Percentiles rank a stretch among this genome's conserved stretches.
Evolutionary conservation across 2,329 filamentous ascomycete genomes (phyloP).

Genomic region (Alternaria incomplexa): DNA sequence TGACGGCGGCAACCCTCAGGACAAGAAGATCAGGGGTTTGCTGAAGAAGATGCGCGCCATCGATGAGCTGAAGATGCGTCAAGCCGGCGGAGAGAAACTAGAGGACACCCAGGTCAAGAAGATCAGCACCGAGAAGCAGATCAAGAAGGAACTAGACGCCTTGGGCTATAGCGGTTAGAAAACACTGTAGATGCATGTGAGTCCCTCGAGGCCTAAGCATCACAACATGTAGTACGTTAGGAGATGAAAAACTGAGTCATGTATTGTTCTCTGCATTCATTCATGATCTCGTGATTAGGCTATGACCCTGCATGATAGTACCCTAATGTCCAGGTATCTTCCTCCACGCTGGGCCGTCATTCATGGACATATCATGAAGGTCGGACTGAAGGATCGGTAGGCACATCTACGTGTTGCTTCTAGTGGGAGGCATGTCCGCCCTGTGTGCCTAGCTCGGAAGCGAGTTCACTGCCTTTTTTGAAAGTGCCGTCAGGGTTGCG

Average conservation of each 20-base stretch:
- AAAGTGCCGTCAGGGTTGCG: slow-evolving; percentile 53
- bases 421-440: slow-evolving; percentile 38
- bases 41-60: slow-evolving; percentile 98
- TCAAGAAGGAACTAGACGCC: slow-evolving; percentile 80
- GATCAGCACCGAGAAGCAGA: slow-evolving; percentile 84
- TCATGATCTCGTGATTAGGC: not conserved
- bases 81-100: slow-evolving; percentile 91
- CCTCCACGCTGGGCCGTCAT: not conserved
- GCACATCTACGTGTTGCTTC: not conserved
- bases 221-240: not conserved
- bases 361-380: not conserved
- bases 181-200: not conserved
- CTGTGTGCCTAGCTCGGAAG: slow-evolving; percentile 43
- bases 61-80: slow-evolving; percentile 96
- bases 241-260: not conserved
- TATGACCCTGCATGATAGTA: not conserved
- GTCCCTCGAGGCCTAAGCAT: not conserved
- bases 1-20: slow-evolving; percentile 68
- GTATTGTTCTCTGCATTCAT: not conserved
- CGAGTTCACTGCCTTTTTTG: slow-evolving; percentile 44
- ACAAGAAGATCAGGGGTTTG: slow-evolving; percentile 92
- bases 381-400: not conserved
- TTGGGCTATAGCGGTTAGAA: slow-evolving; percentile 55
- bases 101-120: slow-evolving; percentile 99
- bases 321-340: not conserved